A percentile compares a stretch with the other conserved stretches of the same genome.
phyloP scores from a whole-genome alignment of 768 basidiomycete species.

The Calocera viscosa region DNA sequence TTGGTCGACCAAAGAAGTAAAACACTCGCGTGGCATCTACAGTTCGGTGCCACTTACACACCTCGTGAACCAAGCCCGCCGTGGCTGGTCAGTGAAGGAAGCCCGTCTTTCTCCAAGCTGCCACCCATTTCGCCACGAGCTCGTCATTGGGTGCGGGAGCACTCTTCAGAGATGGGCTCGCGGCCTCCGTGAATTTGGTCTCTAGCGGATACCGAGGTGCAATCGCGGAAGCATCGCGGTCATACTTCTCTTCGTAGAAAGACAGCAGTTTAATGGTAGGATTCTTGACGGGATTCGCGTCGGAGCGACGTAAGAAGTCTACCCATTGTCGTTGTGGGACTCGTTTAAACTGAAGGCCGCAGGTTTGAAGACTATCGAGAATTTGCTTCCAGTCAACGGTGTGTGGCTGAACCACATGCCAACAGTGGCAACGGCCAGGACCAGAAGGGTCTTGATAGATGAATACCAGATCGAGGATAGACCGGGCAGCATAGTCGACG shows the following conservation, averaged over 20 bases:
- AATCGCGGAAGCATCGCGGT: background rate
- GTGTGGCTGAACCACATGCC: slow-evolving; percentile 32
- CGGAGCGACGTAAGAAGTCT: slow-evolving; percentile 26
- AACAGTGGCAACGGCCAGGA: slow-evolving; percentile 22
- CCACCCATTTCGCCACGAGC: slow-evolving; percentile 8
- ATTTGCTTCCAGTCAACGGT: slow-evolving; percentile 31
- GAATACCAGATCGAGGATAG: slow-evolving; percentile 36
- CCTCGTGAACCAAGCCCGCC: too few relatives aligned
- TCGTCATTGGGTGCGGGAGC: slow-evolving; percentile 9
- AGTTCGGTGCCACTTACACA: too few relatives aligned
- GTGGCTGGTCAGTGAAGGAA: background rate
- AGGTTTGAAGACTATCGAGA: slow-evolving; percentile 29
- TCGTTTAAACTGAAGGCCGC: slow-evolving; percentile 32
- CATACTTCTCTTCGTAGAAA: slow-evolving; percentile 12
- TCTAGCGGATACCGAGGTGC: background rate
- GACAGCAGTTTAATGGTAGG: slow-evolving; percentile 35
- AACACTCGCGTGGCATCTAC: too few relatives aligned
- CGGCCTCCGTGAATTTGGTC: background rate
- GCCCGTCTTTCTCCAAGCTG: slow-evolving; percentile 11
- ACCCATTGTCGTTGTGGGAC: slow-evolving; percentile 32
- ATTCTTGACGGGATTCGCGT: slow-evolving; percentile 31
- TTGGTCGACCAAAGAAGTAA: too few relatives aligned
- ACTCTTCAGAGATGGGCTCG: slow-evolving; percentile 1
- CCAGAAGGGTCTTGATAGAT: slow-evolving; percentile 9
- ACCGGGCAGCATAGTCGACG: slow-evolving; percentile 39